Percentiles rank a stretch among this genome's conserved stretches.
Evolutionary conservation across 495 filamentous ascomycete species (phyloP).

Genomic region (Sporormia fimetaria): DNA sequence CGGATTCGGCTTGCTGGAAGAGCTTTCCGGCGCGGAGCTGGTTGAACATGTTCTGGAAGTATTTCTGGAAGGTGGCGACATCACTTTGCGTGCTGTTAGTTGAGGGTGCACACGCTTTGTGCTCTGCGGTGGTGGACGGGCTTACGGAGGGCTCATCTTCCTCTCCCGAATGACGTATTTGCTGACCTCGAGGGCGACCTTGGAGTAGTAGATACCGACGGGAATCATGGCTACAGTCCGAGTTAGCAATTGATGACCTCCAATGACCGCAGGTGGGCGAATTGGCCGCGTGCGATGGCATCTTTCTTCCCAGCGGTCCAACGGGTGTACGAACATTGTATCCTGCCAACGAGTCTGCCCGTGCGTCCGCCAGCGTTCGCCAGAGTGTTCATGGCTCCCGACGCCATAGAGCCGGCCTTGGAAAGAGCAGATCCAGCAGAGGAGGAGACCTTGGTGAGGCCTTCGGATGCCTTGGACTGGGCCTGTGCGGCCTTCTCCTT

Average conservation of each 20-base stretch:
- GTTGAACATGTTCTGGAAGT: conserved; percentile 65
- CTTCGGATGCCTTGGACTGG: conserved; percentile 69
- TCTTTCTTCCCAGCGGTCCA: too few species aligned
- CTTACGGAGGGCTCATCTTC: conserved; percentile 92
- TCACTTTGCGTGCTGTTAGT: conserved; percentile 40
- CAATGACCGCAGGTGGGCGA: too few species aligned
- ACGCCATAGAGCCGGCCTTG: conserved; percentile 52
- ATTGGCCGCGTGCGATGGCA: too few species aligned
- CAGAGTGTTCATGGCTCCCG: conserved; percentile 49
- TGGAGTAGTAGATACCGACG: conserved; percentile 77
- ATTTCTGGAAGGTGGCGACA: conserved; percentile 70
- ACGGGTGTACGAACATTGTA: conserved; percentile 64
- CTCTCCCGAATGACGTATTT: conserved; percentile 80
- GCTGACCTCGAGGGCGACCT: conserved; percentile 73
- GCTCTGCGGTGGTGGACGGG: conserved; percentile 17
- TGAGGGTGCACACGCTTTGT: neutral
- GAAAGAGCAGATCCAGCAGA: conserved; percentile 67
- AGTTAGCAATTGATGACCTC: conserved; percentile 11
- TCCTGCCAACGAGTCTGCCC: conserved; percentile 63
- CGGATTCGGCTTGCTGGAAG: conserved; percentile 35
- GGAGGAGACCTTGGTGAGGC: conserved; percentile 70
- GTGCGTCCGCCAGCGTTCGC: conserved; percentile 75
- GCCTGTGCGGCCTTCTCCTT: conserved; percentile 51
- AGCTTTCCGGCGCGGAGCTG: conserved; percentile 46
- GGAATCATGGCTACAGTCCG: conserved; percentile 61